Conservation (phyloP, 352 stramenopile species). For the Phytophthora pseudosyringae region DNA sequence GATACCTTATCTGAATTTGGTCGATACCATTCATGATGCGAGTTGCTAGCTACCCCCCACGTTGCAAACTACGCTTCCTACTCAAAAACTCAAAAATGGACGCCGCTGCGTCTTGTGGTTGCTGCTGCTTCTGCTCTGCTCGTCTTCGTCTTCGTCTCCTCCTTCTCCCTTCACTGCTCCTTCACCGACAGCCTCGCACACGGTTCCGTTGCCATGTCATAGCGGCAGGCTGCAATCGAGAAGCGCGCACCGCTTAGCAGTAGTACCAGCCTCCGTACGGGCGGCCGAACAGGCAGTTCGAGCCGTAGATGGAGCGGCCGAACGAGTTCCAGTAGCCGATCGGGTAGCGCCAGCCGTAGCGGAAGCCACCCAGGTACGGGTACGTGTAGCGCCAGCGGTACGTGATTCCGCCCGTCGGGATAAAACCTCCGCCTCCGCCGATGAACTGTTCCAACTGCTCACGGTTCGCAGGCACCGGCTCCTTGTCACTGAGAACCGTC, state of each 20-base stretch:
- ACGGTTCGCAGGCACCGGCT: slow-evolving; percentile 27
- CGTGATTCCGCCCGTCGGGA: slow-evolving; percentile 35
- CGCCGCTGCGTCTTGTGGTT: not conserved
- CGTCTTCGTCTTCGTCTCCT: not conserved
- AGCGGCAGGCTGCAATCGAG: slow-evolving; percentile 19
- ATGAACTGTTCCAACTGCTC: slow-evolving; percentile 37
- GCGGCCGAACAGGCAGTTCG: slow-evolving; percentile 35
- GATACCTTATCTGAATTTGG: not conserved
- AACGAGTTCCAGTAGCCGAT: slow-evolving; percentile 45
- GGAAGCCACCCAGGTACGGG: slow-evolving; percentile 25
- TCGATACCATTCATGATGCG: slow-evolving; percentile 14
- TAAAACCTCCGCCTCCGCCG: slow-evolving; percentile 34
- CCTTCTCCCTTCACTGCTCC: slow-evolving; percentile 1
- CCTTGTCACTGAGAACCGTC: slow-evolving; percentile 24
- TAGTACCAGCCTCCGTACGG: slow-evolving; percentile 44
- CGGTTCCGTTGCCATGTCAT: slow-evolving; percentile 20
- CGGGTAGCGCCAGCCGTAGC: slow-evolving; percentile 53
- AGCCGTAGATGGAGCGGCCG: slow-evolving; percentile 39
- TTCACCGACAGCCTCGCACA: slow-evolving; percentile 21
- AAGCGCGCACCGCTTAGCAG: slow-evolving; percentile 35
- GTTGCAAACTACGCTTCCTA: slow-evolving; percentile 14
- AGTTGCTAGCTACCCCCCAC: slow-evolving; percentile 1
- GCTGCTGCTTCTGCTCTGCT: slow-evolving; percentile 1
- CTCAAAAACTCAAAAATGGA: slow-evolving; percentile 25
- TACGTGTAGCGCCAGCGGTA: slow-evolving; percentile 45